Percentiles rank a stretch among this genome's conserved stretches.
Conservation (phyloP, 352 stramenopile species). For the Phytophthora pluvialis region DNA sequence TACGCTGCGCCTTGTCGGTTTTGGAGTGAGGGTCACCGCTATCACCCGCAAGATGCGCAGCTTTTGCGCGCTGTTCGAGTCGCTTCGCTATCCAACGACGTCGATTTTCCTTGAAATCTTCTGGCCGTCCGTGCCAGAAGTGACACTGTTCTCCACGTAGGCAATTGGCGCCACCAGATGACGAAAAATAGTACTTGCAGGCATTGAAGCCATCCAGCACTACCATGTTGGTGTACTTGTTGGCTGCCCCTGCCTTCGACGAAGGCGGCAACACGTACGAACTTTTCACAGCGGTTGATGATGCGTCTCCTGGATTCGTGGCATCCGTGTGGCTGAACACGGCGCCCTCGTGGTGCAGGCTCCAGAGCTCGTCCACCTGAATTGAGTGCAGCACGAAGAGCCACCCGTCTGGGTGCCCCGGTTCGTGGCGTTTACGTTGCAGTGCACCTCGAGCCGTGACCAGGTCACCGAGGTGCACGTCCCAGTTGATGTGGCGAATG, state of each 20-base stretch:
- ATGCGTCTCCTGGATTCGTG: background rate
- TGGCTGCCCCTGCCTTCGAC: slow-evolving; percentile 46
- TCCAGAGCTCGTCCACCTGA: slow-evolving; percentile 67
- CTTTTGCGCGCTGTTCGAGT: slow-evolving; percentile 62
- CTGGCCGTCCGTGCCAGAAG: slow-evolving; percentile 76
- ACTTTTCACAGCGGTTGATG: slow-evolving; percentile 35
- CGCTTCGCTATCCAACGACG: slow-evolving; percentile 72
- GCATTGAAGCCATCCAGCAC: slow-evolving; percentile 78
- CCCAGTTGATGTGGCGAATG: slow-evolving; percentile 81
- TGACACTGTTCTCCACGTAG: slow-evolving; percentile 72
- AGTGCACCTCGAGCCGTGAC: slow-evolving; percentile 54
- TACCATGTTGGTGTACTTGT: slow-evolving; percentile 90
- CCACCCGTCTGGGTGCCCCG: slow-evolving; percentile 35
- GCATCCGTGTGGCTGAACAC: slow-evolving; percentile 60
- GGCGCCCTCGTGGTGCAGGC: slow-evolving; percentile 46
- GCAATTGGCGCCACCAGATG: slow-evolving; percentile 63
- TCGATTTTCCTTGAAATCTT: slow-evolving; percentile 73
- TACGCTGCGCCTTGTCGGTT: slow-evolving; percentile 71
- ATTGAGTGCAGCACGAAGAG: slow-evolving; percentile 63
- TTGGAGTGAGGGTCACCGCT: slow-evolving; percentile 74
- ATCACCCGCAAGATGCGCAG: slow-evolving; percentile 64
- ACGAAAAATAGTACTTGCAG: slow-evolving; percentile 90
- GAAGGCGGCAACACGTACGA: slow-evolving; percentile 57
- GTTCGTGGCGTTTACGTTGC: slow-evolving; percentile 48
- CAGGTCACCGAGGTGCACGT: slow-evolving; percentile 76